Conservation (phyloP, 306 rosid genomes). For the Vicia sativa region DNA sequence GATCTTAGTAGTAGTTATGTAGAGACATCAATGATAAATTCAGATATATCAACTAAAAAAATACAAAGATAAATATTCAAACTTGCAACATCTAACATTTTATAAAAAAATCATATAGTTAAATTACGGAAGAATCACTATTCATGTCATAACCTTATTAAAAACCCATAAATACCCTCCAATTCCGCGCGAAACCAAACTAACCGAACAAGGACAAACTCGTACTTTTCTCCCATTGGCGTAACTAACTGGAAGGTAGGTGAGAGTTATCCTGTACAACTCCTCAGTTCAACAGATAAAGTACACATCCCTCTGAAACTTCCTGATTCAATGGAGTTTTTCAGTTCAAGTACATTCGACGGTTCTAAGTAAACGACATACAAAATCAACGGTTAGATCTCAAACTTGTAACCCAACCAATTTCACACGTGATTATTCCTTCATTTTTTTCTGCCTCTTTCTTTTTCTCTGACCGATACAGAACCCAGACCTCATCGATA, state of each 20-base stretch:
- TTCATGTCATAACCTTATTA: neutral
- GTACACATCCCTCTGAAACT: constrained; percentile 40
- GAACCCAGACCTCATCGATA: constrained; percentile 46
- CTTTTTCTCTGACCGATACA: constrained; percentile 54
- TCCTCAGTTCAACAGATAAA: constrained; percentile 48
- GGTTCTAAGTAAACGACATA: constrained; percentile 28
- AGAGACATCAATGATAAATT: too few species aligned
- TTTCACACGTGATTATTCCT: constrained; percentile 52
- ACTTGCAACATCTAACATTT: too few species aligned
- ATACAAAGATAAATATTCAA: too few species aligned
- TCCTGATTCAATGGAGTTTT: constrained; percentile 37
- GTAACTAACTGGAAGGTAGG: constrained; percentile 68
- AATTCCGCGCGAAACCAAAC: rapidly evolving
- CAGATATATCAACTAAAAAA: too few species aligned
- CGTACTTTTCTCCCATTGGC: constrained; percentile 19
- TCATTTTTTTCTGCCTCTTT: constrained; percentile 46
- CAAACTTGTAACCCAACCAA: neutral
- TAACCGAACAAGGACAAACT: constrained; percentile 34
- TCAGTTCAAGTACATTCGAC: constrained; percentile 28
- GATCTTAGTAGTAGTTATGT: too few species aligned
- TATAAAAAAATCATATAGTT: too few species aligned
- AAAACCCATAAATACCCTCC: constrained; percentile 44
- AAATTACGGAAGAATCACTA: constrained; percentile 35
- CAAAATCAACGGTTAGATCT: constrained; percentile 45
- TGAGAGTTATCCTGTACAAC: constrained; percentile 50